A percentile compares a stretch with the other conserved stretches of the same genome.
Conservation (phyloP, 345 rosid species). For the Trapa bicornis region DNA sequence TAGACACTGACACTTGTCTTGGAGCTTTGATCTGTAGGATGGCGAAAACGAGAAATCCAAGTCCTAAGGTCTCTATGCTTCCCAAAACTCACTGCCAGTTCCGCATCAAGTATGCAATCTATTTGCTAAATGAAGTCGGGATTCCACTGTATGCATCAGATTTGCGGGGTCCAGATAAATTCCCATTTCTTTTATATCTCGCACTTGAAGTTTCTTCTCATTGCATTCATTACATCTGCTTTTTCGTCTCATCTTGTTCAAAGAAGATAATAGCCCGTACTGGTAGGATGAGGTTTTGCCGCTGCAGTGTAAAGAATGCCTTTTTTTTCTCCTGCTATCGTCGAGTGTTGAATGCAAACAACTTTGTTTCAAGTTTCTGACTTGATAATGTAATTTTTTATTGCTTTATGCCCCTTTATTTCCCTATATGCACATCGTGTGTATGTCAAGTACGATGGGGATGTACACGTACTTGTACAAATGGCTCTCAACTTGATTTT, state of each 20-base stretch:
- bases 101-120: neutral
- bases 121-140: neutral
- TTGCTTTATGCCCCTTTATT: too few species aligned
- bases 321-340: too few species aligned
- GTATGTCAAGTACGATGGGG: too few species aligned
- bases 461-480: too few species aligned
- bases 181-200: neutral
- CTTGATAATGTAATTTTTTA: neutral
- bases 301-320: too few species aligned
- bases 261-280: neutral
- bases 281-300: neutral
- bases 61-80: neutral
- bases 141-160: neutral
- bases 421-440: too few species aligned
- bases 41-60: conserved; percentile 26
- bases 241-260: neutral
- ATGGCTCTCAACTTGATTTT: too few species aligned
- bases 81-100: neutral
- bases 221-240: neutral
- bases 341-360: too few species aligned
- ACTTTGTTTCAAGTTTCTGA: too few species aligned
- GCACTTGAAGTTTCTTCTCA: neutral
- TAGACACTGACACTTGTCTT: neutral
- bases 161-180: neutral
- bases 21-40: conserved; percentile 21